Percentiles rank a stretch among this genome's conserved stretches.
These are phyloP conservation scores for Fraxinus sp. DNA, from an alignment of 305 asterid species.

Conservation along the genomic window DNA sequence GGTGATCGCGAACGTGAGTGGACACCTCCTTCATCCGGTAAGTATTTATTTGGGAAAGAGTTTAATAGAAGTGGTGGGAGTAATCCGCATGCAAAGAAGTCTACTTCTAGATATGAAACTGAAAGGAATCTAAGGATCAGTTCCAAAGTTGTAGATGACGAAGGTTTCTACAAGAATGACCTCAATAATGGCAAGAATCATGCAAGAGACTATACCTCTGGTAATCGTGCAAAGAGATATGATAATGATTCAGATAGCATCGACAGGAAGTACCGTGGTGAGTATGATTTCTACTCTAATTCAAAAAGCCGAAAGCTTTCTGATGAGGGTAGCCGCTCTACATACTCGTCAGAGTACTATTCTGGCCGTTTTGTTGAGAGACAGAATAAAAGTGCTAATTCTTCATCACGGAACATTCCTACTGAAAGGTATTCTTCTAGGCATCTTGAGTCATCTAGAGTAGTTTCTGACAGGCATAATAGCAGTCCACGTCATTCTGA, in stretches of 20 bases:
- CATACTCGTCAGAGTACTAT: conserved; percentile 57
- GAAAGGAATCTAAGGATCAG: conserved; percentile 59
- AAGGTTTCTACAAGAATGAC: conserved; percentile 59
- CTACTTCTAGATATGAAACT: conserved; percentile 58
- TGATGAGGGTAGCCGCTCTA: conserved; percentile 60
- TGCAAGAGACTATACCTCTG: conserved; percentile 56
- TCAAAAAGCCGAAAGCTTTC: conserved; percentile 77
- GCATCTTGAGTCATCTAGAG: conserved; percentile 65
- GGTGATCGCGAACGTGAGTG: conserved; percentile 50
- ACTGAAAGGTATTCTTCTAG: conserved; percentile 80
- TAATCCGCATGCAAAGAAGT: conserved; percentile 54
- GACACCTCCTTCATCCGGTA: conserved; percentile 65
- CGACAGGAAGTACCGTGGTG: conserved; percentile 63
- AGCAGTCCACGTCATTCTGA: conserved; percentile 77
- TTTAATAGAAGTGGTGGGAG: conserved; percentile 55
- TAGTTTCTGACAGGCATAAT: conserved; percentile 55
- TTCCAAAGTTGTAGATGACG: conserved; percentile 71
- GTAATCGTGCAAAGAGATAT: conserved; percentile 66
- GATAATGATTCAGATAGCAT: conserved; percentile 59
- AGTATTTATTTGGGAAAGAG: conserved; percentile 68
- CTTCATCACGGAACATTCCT: conserved; percentile 51
- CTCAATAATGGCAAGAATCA: conserved; percentile 64
- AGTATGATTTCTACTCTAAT: conserved; percentile 60
- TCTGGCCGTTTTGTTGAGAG: conserved; percentile 55
- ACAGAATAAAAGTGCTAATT: conserved; percentile 44